These are phyloP conservation scores for Pseudopediastrum boryanum DNA, from an alignment of 139 green algal species.

Conservation along the genomic window DNA sequence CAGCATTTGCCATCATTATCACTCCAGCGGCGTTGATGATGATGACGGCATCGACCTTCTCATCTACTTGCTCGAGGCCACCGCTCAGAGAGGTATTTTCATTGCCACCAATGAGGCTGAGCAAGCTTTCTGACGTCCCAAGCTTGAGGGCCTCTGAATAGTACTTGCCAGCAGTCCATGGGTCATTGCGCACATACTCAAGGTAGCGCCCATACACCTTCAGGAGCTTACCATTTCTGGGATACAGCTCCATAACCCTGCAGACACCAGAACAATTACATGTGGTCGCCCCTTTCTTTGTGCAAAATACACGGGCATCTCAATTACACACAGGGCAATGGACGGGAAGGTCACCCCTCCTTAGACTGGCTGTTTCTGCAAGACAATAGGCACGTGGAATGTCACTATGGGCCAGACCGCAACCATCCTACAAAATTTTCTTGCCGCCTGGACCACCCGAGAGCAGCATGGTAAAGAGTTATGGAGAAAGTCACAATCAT, in stretches of 20 bases:
- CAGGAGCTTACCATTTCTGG: constrained; percentile 34
- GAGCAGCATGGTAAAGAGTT: too few species aligned
- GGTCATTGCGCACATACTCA: constrained; percentile 49
- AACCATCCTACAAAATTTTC: too few species aligned
- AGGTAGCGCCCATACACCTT: constrained; percentile 47
- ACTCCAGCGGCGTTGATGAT: constrained; percentile 48
- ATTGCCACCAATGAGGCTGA: constrained; percentile 4
- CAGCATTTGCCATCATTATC: constrained; percentile 41
- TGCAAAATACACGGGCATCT: not conserved
- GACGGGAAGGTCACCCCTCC: not conserved
- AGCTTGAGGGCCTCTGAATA: constrained; percentile 16
- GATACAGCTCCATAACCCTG: constrained; percentile 38
- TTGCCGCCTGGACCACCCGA: too few species aligned
- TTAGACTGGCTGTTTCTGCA: not conserved
- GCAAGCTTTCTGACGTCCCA: constrained; percentile 15
- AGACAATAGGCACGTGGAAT: not conserved
- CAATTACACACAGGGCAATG: not conserved
- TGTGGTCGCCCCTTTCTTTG: too few species aligned
- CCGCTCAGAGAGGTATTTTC: too few species aligned
- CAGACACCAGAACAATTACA: not conserved
- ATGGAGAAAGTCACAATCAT: too few species aligned
- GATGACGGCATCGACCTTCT: constrained; percentile 38
- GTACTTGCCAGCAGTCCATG: constrained; percentile 34
- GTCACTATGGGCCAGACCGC: too few species aligned
- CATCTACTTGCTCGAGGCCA: too few species aligned